phyloP scores from a whole-genome alignment of 23 red algal genomes.

The Rhodosorus marinus region DNA sequence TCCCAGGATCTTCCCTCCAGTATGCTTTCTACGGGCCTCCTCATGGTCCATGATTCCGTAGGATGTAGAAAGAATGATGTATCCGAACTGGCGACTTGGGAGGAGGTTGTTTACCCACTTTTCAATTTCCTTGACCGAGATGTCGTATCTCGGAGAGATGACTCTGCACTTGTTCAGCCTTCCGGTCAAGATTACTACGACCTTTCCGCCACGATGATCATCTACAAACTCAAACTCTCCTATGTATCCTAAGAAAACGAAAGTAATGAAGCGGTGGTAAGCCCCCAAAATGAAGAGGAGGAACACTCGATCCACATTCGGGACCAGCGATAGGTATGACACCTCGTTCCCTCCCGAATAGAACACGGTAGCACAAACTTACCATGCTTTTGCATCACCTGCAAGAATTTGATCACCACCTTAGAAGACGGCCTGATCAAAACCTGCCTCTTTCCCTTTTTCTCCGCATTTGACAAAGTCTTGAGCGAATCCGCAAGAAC shows the following conservation, averaged over 20 bases:
- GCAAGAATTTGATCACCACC: conserved; percentile 86
- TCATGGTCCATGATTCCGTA: conserved; percentile 96
- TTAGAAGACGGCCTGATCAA: conserved; percentile 81
- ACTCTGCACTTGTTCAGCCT: conserved; percentile 92
- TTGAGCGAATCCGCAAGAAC: conserved; percentile 88
- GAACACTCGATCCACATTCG: too few species aligned
- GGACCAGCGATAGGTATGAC: background rate
- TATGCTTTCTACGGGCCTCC: conserved; percentile 75
- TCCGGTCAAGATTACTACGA: conserved; percentile 93
- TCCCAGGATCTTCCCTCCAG: conserved; percentile 91
- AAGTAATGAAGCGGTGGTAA: too few species aligned
- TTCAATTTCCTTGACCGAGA: conserved; percentile 56
- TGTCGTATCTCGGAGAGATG: conserved; percentile 87
- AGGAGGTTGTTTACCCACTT: conserved; percentile 87
- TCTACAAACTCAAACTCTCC: conserved; percentile 92
- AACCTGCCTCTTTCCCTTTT: conserved; percentile 94
- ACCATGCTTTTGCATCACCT: conserved; percentile 89
- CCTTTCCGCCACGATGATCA: conserved; percentile 86
- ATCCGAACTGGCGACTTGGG: conserved; percentile 83
- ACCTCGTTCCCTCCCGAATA: background rate
- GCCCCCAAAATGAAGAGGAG: too few species aligned
- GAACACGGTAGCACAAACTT: background rate
- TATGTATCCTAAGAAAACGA: conserved; percentile 41
- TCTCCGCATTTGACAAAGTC: conserved; percentile 93
- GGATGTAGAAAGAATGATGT: conserved; percentile 73